Conservation (phyloP, 2,329 filamentous ascomycete genomes). For the Scedosporium boydii region DNA sequence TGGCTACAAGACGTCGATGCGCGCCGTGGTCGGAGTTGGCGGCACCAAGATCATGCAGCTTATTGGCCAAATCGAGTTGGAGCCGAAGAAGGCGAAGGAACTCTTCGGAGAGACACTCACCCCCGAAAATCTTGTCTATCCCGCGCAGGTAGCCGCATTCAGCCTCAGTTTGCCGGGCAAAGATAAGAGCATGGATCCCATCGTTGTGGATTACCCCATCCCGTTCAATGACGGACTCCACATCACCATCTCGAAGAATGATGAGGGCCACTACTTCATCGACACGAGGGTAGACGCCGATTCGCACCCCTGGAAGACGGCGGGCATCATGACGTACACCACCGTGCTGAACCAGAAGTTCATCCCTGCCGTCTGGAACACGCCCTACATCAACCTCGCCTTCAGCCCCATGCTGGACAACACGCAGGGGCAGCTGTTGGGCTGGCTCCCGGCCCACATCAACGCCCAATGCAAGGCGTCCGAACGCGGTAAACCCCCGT, state of each 20-base stretch:
- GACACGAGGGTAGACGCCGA: neutral
- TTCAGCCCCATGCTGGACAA: neutral
- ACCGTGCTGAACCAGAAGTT: neutral
- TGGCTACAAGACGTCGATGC: neutral
- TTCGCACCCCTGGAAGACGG: neutral
- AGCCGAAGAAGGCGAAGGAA: neutral
- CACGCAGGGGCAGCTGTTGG: neutral
- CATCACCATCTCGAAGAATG: too few species aligned
- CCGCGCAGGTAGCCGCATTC: neutral
- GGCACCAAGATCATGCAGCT: neutral
- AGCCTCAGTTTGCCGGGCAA: too few species aligned
- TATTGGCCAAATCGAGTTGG: neutral
- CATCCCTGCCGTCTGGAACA: neutral
- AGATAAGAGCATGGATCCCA: too few species aligned
- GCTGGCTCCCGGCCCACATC: neutral
- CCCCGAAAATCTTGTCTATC: neutral
- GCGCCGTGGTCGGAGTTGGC: neutral
- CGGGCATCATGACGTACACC: neutral
- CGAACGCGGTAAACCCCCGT: neutral
- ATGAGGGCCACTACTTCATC: neutral
- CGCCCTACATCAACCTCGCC: neutral
- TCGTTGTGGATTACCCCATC: too few species aligned
- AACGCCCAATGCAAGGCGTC: neutral
- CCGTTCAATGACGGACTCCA: too few species aligned
- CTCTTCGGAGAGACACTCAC: neutral